Evolutionary conservation across 345 rosid species (phyloP).

Genomic region (Pugionium dolabratum): DNA sequence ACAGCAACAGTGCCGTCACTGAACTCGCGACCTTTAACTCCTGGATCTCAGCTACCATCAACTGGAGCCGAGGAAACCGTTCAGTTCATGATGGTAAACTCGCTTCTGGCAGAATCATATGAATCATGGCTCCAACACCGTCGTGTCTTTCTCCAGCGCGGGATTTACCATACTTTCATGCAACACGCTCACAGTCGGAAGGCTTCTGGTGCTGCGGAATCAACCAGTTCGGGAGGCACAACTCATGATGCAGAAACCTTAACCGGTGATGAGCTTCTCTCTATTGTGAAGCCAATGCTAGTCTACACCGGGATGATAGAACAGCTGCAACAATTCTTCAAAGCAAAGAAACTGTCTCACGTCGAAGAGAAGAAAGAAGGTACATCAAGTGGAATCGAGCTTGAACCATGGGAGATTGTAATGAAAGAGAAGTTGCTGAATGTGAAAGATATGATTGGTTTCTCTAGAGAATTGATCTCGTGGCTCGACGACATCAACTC

Average conservation of each 20-base stretch:
- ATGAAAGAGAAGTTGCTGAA: slow-evolving; percentile 76
- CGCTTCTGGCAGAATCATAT: slow-evolving; percentile 86
- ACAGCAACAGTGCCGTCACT: slow-evolving; percentile 29
- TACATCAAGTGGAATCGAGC: slow-evolving; percentile 48
- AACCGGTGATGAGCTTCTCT: slow-evolving; percentile 56
- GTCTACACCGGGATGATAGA: slow-evolving; percentile 88
- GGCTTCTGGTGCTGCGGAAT: slow-evolving; percentile 46
- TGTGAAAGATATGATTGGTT: slow-evolving; percentile 76
- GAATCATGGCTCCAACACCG: slow-evolving; percentile 93
- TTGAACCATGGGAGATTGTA: slow-evolving; percentile 76
- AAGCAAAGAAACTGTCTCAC: slow-evolving; percentile 55
- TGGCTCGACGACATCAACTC: slow-evolving; percentile 87
- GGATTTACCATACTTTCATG: slow-evolving; percentile 88
- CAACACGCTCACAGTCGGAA: slow-evolving; percentile 82
- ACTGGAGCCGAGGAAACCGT: slow-evolving; percentile 79
- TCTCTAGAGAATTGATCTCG: slow-evolving; percentile 75
- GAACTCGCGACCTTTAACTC: slow-evolving; percentile 58
- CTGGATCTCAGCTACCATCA: slow-evolving; percentile 53
- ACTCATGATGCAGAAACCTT: slow-evolving; percentile 44
- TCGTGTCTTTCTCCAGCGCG: slow-evolving; percentile 77
- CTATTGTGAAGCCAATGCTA: slow-evolving; percentile 74
- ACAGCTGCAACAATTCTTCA: slow-evolving; percentile 82
- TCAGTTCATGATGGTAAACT: slow-evolving; percentile 98
- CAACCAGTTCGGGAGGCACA: slow-evolving; percentile 49
- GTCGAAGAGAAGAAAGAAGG: slow-evolving; percentile 46